Percentiles rank a stretch among this genome's conserved stretches.
phyloP scores from a whole-genome alignment of 192 early-diverging fungal species.

The Rhizoclosmatium sp. region DNA sequence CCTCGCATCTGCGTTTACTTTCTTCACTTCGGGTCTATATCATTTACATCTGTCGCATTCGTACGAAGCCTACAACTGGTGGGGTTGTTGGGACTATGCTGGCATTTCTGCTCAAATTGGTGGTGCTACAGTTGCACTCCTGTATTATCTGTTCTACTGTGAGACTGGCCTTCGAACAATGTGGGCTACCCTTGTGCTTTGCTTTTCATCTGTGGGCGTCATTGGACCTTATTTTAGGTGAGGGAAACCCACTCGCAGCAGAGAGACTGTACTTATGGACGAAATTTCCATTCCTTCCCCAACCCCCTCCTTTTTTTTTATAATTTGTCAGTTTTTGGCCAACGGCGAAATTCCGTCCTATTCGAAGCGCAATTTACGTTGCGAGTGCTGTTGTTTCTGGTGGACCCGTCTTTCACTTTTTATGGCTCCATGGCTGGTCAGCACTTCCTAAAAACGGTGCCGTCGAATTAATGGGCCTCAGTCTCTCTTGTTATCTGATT shows the following conservation, averaged over 20 bases:
- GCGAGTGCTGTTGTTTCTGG: conserved; percentile 13
- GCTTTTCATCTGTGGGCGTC: conserved; percentile 37
- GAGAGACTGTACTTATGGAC: background rate
- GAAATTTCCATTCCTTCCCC: background rate
- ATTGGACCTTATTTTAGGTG: conserved; percentile 41
- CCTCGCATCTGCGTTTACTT: conserved; percentile 19
- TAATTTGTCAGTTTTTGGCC: conserved; percentile 23
- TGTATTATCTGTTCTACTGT: conserved; percentile 13
- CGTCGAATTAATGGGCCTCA: background rate
- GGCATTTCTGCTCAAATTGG: conserved; percentile 27
- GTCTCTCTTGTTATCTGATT: conserved; percentile 14
- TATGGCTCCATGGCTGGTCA: background rate
- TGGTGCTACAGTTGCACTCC: background rate
- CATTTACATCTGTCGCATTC: conserved; percentile 46
- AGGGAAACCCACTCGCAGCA: too few species aligned
- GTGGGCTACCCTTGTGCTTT: conserved; percentile 19
- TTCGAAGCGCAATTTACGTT: background rate
- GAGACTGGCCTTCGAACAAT: background rate
- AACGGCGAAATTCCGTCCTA: conserved; percentile 22
- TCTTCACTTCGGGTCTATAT: conserved; percentile 28
- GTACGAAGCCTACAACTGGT: conserved; percentile 32
- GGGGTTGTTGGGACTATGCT: conserved; percentile 47
- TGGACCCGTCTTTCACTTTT: background rate
- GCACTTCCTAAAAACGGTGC: conserved; percentile 9
- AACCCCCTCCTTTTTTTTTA: background rate